Evolutionary conservation across 441 rosid genomes (phyloP).

Genomic region (Daphne laureola): DNA sequence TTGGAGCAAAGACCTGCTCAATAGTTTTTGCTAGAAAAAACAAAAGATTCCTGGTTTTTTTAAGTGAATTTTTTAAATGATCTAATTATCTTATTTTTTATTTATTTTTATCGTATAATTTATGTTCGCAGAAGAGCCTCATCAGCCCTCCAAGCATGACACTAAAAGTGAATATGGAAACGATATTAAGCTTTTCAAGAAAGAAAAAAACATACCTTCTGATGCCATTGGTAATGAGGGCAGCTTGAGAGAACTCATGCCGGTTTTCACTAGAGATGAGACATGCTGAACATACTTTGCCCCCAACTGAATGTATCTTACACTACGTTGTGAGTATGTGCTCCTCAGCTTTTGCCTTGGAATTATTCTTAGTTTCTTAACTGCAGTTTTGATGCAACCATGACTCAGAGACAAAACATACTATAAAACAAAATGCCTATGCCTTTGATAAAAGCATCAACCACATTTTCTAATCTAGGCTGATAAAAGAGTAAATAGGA

Average conservation of each 20-base stretch:
- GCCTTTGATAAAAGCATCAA: too few species aligned
- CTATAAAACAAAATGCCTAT: too few species aligned
- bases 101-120: too few species aligned
- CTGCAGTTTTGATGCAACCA: slow-evolving; percentile 35
- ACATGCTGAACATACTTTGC: slow-evolving; percentile 73
- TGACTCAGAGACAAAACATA: slow-evolving; percentile 7
- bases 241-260: slow-evolving; percentile 67
- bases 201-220: slow-evolving; percentile 57
- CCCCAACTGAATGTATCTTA: slow-evolving; percentile 64
- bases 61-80: too few species aligned
- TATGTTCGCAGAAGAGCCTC: too few species aligned
- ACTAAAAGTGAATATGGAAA: too few species aligned
- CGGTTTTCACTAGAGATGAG: slow-evolving; percentile 73
- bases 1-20: too few species aligned
- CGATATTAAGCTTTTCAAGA: neutral
- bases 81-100: too few species aligned
- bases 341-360: slow-evolving; percentile 69
- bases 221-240: slow-evolving; percentile 53
- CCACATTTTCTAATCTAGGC: too few species aligned
- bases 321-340: slow-evolving; percentile 66
- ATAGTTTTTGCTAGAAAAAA: too few species aligned
- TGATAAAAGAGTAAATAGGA: neutral
- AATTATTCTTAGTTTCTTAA: slow-evolving; percentile 66
- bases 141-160: too few species aligned
- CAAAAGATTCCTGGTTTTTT: too few species aligned